Percentiles rank a stretch among this genome's conserved stretches.
These are phyloP conservation scores for Hevea brasiliensis DNA, from an alignment of 345 rosid species.

Conservation along the genomic window DNA sequence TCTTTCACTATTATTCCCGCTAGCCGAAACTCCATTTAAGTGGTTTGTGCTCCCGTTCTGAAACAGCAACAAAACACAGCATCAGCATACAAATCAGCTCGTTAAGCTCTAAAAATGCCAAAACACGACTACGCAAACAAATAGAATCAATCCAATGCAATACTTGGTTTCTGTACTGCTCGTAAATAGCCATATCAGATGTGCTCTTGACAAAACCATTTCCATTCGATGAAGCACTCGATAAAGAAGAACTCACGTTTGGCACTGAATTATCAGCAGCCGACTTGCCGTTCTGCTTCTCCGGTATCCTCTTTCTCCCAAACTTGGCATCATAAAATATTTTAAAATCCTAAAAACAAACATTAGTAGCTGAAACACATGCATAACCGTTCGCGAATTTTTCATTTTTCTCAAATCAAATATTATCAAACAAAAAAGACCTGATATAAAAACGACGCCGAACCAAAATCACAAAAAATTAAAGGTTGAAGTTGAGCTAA, in stretches of 20 bases:
- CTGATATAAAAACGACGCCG: neutral
- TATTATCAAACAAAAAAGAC: neutral
- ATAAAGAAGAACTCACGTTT: slow-evolving; percentile 36
- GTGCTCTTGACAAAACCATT: slow-evolving; percentile 47
- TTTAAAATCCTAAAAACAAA: slow-evolving; percentile 65
- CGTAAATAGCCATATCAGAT: slow-evolving; percentile 64
- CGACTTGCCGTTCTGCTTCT: slow-evolving; percentile 37
- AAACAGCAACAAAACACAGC: slow-evolving; percentile 16
- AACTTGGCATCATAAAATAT: slow-evolving; percentile 79
- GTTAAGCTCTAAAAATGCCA: neutral
- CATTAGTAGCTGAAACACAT: slow-evolving; percentile 41
- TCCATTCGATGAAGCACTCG: slow-evolving; percentile 26
- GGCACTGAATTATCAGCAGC: slow-evolving; percentile 35
- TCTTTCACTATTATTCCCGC: slow-evolving; percentile 46
- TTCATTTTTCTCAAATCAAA: no score
- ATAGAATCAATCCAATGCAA: neutral
- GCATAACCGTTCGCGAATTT: slow-evolving; percentile 18
- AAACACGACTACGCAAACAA: neutral
- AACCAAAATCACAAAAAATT: no score
- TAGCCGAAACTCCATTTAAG: slow-evolving; percentile 40
- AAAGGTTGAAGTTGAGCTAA: neutral
- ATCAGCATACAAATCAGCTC: neutral
- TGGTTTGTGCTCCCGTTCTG: slow-evolving; percentile 42
- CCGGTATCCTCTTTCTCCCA: slow-evolving; percentile 73
- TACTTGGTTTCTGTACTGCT: slow-evolving; percentile 68